These are phyloP conservation scores for Diaporthe citri DNA, from an alignment of 2,329 filamentous ascomycete genomes.

Conservation along the genomic window DNA sequence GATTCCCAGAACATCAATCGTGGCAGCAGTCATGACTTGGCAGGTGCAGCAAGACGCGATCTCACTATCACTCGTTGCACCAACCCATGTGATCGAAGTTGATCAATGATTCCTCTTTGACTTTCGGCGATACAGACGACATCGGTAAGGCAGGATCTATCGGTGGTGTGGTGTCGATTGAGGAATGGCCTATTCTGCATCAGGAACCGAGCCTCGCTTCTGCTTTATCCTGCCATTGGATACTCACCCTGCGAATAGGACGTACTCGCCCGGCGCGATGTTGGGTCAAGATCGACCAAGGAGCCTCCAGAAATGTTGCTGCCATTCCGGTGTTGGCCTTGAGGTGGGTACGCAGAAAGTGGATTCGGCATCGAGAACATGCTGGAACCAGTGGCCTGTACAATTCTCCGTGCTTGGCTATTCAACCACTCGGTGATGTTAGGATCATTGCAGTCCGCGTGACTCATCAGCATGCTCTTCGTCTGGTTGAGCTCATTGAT, in stretches of 20 bases:
- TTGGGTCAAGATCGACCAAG: conserved; percentile 10
- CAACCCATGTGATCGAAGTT: conserved; percentile 27
- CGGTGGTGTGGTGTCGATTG: conserved; percentile 21
- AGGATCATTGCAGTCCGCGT: conserved; percentile 64
- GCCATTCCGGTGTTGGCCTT: conserved; percentile 47
- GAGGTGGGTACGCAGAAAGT: conserved; percentile 10
- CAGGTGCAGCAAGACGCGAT: not conserved
- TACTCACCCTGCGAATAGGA: conserved; percentile 30
- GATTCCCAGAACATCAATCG: not conserved
- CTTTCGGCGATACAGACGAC: conserved; percentile 24
- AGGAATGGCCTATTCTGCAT: conserved; percentile 6
- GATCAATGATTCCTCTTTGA: conserved; percentile 19
- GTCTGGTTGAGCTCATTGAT: conserved; percentile 60
- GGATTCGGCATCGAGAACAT: conserved; percentile 35
- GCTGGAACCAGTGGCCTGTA: conserved; percentile 43
- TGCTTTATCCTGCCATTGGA: not conserved
- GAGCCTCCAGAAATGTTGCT: conserved; percentile 36
- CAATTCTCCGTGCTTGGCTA: conserved; percentile 63
- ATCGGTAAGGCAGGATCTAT: conserved; percentile 30
- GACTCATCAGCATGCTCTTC: conserved; percentile 65
- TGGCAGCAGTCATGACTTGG: not conserved
- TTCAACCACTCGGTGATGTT: conserved; percentile 68
- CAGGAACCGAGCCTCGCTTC: not conserved
- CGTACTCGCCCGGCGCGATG: conserved; percentile 24
- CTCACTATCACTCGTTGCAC: not conserved